phyloP scores from a whole-genome alignment of 371 early-diverging fungal species.

The Zopfochytrium polystomum region DNA sequence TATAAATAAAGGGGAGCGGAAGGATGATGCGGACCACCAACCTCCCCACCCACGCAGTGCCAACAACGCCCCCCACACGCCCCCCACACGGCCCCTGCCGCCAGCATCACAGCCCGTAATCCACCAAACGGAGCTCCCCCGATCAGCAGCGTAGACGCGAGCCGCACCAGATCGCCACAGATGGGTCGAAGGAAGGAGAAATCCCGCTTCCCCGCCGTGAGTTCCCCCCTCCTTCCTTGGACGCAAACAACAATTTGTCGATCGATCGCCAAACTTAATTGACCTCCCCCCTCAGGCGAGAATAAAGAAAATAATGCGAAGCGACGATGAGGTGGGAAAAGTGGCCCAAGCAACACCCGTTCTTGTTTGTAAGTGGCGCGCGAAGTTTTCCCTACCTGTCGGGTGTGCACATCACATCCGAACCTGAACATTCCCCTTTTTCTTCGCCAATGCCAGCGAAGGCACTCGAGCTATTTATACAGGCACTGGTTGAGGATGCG shows the following conservation, averaged over 20 bases:
- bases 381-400: background rate
- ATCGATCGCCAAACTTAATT: background rate
- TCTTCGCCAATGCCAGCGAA: slow-evolving; percentile 58
- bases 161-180: too few relatives aligned
- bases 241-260: background rate
- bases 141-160: too few relatives aligned
- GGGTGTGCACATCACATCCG: background rate
- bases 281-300: slow-evolving; percentile 68
- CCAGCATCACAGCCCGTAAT: too few relatives aligned
- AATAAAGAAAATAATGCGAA: slow-evolving; percentile 99
- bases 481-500: slow-evolving; percentile 81
- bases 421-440: background rate
- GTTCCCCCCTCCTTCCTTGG: background rate
- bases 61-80: too few relatives aligned
- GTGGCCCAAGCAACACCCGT: slow-evolving; percentile 97
- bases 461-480: slow-evolving; percentile 92
- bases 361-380: slow-evolving; percentile 73
- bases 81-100: too few relatives aligned
- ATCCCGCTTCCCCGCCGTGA: background rate
- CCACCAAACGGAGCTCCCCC: too few relatives aligned
- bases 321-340: slow-evolving; percentile 99
- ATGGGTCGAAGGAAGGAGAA: slow-evolving; percentile 1
- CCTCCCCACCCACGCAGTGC: too few relatives aligned
- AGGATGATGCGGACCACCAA: too few relatives aligned
- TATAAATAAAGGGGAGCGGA: too few relatives aligned